phyloP scores from a whole-genome alignment of 2,329 filamentous ascomycete genomes.

The Blastomyces parvus region DNA sequence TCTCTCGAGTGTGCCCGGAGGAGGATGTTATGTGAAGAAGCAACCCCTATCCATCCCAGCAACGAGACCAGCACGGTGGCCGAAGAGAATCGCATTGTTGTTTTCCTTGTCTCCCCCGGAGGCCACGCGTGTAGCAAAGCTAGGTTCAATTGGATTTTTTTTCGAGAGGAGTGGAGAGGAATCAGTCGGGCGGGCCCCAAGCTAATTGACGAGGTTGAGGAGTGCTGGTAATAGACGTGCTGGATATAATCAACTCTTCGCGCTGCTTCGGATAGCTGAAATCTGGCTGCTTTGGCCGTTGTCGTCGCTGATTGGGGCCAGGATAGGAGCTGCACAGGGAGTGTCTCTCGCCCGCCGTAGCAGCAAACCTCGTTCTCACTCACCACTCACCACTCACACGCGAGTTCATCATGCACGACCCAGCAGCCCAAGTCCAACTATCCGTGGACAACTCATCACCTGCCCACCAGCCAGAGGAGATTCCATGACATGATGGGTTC shows the following conservation, averaged over 20 bases:
- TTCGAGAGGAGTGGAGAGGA: not conserved
- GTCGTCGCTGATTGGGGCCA: not conserved
- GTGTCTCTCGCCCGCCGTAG: not conserved
- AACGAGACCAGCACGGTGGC: conserved; percentile 40
- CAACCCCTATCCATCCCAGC: conserved; percentile 50
- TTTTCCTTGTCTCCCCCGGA: not conserved
- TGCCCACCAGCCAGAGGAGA: not conserved
- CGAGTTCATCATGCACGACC: not conserved
- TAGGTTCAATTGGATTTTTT: not conserved
- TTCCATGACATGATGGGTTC: not conserved
- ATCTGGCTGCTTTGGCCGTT: not conserved
- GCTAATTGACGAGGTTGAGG: not conserved
- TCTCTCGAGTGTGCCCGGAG: conserved; percentile 86
- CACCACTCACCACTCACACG: not conserved
- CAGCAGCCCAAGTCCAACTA: not conserved
- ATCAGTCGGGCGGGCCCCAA: not conserved
- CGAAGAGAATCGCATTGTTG: conserved; percentile 35
- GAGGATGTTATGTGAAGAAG: conserved; percentile 86
- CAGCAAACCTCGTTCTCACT: too few species aligned
- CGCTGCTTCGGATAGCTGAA: not conserved
- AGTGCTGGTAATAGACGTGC: not conserved
- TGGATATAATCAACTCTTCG: not conserved
- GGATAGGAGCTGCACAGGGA: not conserved
- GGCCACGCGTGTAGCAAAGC: too few species aligned
- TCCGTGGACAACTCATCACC: not conserved